Evolutionary conservation across 139 green algal species (phyloP).

Genomic region (Chlamydomonas urium): DNA sequence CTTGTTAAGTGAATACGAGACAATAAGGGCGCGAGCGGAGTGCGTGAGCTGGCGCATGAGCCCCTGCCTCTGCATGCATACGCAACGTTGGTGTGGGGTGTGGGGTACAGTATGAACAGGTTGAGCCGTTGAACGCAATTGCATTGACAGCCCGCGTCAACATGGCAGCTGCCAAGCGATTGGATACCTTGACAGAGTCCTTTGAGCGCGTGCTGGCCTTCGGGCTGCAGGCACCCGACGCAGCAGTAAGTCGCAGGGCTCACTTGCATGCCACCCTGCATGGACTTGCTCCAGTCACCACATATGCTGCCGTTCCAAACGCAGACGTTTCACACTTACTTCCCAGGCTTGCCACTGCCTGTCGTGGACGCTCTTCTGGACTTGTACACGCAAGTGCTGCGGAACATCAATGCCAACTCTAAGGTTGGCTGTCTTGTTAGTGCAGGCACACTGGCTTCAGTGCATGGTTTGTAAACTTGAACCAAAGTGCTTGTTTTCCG

Average conservation of each 20-base stretch:
- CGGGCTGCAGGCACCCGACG: background rate
- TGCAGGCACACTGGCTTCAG: background rate
- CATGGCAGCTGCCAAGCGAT: background rate
- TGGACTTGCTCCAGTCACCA: background rate
- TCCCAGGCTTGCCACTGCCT: background rate
- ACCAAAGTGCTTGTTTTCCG: background rate
- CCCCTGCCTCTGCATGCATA: too few relatives aligned
- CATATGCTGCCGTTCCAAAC: too few relatives aligned
- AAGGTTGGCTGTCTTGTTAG: slow-evolving; percentile 18
- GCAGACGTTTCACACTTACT: slow-evolving; percentile 23
- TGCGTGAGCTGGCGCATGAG: too few relatives aligned
- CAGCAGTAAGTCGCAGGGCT: background rate
- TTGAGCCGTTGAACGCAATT: background rate
- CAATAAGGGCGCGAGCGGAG: too few relatives aligned
- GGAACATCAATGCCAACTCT: slow-evolving; percentile 20
- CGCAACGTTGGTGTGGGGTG: too few relatives aligned
- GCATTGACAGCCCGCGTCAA: background rate
- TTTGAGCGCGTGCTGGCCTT: slow-evolving; percentile 4
- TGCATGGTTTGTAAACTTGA: background rate
- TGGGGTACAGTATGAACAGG: too few relatives aligned
- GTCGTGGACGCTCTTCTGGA: slow-evolving; percentile 25
- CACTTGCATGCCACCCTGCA: background rate
- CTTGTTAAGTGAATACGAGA: too few relatives aligned
- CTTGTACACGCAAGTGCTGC: slow-evolving; percentile 20
- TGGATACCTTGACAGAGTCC: background rate